Evolutionary conservation across 2,329 filamentous ascomycete species (phyloP), one percentile per base, ranked within the genome.

Genomic region (Pyrenochaeta sp.): DNA sequence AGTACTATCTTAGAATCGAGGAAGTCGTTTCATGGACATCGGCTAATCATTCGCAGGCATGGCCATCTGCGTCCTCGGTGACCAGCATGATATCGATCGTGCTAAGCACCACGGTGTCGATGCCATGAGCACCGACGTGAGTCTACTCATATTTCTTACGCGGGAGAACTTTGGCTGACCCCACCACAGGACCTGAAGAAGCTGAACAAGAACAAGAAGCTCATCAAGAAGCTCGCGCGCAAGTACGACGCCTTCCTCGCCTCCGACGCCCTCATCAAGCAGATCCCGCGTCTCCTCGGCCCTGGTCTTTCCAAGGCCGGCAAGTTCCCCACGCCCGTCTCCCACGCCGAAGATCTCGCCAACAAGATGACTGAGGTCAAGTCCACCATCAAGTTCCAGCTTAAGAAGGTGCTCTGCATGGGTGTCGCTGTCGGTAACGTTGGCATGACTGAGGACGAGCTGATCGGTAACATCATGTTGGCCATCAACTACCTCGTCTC

Each of bases 171-270:
- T 44, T 44, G 42, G 58, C 60, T 61, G 34, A 59, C 55, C 53
- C 47, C 9, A 40, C 46, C 47, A 39, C 36, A 39, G 36, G 95
- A 99, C 84, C 86, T 99, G 85, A 99, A 99, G 92, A 99, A 99
- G 91, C 92, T 99, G 75, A 99, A 99, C 91, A 99, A 99, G 92
- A 99, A 99, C 92, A 98, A 99, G 92, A 99, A 99, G 91, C 90
- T 98, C 79, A 97, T 99, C 90, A 99, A 99, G 93, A 99, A 99
- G 91, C 91, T 99, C 72, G 95, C 95, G 68, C 93, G 93, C 90
- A 99, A 99, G 88, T 98, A 99, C 90, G 95, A 99, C 84, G 95
- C 95, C 76, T 99, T 99, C 86, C 85, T 99, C 81, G 91, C 95
- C 81, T 98, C 94, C 81, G 95, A 99, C 80, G 86, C 91, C 79